phyloP scores from a whole-genome alignment of 257 asterid species.

The Gentiana macrophylla region DNA sequence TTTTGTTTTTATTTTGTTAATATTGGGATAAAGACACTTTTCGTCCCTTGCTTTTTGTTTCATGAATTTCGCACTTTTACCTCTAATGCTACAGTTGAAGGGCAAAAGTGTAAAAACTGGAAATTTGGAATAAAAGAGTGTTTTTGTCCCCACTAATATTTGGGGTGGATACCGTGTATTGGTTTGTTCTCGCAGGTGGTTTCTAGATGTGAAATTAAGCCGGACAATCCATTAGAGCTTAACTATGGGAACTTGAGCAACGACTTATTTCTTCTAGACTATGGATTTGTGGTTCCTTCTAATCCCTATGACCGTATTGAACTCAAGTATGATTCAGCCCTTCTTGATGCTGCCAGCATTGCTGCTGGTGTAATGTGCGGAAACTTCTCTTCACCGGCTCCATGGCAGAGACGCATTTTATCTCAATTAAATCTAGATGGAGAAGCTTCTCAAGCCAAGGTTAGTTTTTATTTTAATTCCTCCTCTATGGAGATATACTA shows the following conservation, averaged over 20 bases:
- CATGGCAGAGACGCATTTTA: slow-evolving; percentile 68
- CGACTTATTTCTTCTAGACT: slow-evolving; percentile 82
- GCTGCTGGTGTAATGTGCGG: slow-evolving; percentile 68
- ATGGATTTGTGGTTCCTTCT: slow-evolving; percentile 76
- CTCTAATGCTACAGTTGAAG: too few relatives aligned
- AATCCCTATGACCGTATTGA: slow-evolving; percentile 83
- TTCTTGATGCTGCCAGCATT: slow-evolving; percentile 92
- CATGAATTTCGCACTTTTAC: too few relatives aligned
- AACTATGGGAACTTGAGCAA: slow-evolving; percentile 79
- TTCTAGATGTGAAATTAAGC: slow-evolving; percentile 52
- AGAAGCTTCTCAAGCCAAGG: slow-evolving; percentile 67
- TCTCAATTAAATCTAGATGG: slow-evolving; percentile 48
- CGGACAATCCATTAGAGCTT: slow-evolving; percentile 51
- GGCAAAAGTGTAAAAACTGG: too few relatives aligned
- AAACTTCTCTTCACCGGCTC: slow-evolving; percentile 65
- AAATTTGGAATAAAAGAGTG: too few relatives aligned
- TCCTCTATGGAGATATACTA: not conserved
- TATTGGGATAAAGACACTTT: too few relatives aligned
- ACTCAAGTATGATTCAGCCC: slow-evolving; percentile 70
- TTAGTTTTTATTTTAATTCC: slow-evolving; percentile 12
- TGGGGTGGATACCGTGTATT: not conserved
- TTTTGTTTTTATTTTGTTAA: not conserved
- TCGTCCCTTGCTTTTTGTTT: too few relatives aligned
- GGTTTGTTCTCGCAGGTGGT: slow-evolving; percentile 43
- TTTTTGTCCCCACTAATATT: too few relatives aligned